Evolutionary conservation across 2,329 filamentous ascomycete species (phyloP), one percentile per base, ranked within the genome.

Genomic region (Microsporum ferrugineum): DNA sequence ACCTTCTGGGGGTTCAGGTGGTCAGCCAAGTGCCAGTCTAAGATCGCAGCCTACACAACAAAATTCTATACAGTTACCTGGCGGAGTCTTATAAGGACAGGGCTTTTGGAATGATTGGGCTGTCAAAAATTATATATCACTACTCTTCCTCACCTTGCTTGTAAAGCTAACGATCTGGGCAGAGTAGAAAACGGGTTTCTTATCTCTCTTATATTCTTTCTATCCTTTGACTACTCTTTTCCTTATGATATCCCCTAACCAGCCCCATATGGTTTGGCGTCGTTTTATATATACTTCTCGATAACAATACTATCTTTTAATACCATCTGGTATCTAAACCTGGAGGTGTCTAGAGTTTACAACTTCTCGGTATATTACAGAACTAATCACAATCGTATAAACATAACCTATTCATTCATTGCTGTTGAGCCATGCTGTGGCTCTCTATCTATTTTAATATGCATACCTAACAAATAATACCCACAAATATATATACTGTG

Each of bases 61-160:
- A 36, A 55, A 36, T 36, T 55, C 51, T 34, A 59, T 59, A 47
- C 57, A 59, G 49, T 49, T 59, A 29, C 57, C 57, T 17, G 57
- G 57, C 6, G 57, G 57, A 29, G 57, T 59, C 36, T 36, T 59
- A 59, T 59, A 49, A 45, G 39, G 29, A 49, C 5, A 23, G 23
- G 5, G 5, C 8, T 23, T 29, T 51, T 29, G 45, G 27, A n/a
- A n/a, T n/a, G 39, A n/a, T 43, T 49, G 45, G 45, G 27, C 49
- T 43, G 57, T 17, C 23, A 49, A 41, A 33, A 34, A 57, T 5
- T 12, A 41, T 14, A 41, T 57, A 41, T 57, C 41, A 41, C 7
- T 31, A 41, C 36, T 8, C n/a, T 39, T 57, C 55, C 55, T 57
- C 10, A 8, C 12, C 49, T 55, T 33, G 7, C 29, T 33, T 12